Evolutionary conservation across 2,329 filamentous ascomycete species (phyloP).

Genomic region (Arthroderma sp.): DNA sequence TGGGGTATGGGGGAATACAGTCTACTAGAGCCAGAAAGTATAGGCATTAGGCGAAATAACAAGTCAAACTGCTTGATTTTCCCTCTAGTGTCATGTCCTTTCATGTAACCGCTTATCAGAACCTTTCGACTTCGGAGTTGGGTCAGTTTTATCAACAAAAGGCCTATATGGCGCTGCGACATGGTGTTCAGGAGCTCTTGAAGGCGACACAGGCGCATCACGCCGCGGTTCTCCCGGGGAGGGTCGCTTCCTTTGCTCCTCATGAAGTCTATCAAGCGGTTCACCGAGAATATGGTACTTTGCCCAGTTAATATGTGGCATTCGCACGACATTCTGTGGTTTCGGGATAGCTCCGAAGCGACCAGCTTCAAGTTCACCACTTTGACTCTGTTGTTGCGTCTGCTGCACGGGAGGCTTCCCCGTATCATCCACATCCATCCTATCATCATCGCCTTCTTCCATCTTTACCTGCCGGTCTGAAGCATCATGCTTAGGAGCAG

Average conservation of each 20-base stretch:
- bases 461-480: conserved; percentile 25
- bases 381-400: background rate
- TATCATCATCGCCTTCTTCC: conserved; percentile 12
- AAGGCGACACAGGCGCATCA: conserved; percentile 15
- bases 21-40: background rate
- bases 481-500: conserved; percentile 16
- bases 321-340: conserved; percentile 70
- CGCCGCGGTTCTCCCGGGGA: conserved; percentile 27
- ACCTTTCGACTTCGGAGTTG: conserved; percentile 19
- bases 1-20: background rate
- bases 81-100: conserved; percentile 7
- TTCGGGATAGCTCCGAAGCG: conserved; percentile 55
- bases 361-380: conserved; percentile 3
- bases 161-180: conserved; percentile 48
- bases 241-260: conserved; percentile 60
- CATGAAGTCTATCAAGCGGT: conserved; percentile 69
- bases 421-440: conserved; percentile 8
- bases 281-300: conserved; percentile 86
- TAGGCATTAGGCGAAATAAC: background rate
- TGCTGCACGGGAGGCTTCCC: too few species aligned
- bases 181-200: conserved; percentile 36
- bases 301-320: conserved; percentile 84
- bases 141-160: conserved; percentile 39
- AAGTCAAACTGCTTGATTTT: background rate
- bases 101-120: conserved; percentile 21